Percentiles rank a stretch among this genome's conserved stretches.
Conservation (phyloP, 805 yeast species). For the Saturnispora silvae region DNA sequence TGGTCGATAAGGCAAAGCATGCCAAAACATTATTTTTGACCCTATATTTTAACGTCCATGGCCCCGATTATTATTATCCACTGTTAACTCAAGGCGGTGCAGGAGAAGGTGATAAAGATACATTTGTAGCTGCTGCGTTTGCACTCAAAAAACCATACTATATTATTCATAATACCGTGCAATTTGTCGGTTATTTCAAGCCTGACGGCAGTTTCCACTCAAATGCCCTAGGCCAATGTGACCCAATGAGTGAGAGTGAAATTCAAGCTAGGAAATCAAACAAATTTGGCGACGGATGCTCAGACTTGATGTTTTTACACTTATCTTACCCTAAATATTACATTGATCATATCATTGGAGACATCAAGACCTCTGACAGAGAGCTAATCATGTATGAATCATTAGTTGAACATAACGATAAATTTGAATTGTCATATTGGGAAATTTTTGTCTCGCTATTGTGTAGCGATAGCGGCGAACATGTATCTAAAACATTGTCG, state of each 20-base stretch:
- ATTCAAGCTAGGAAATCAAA: slow-evolving; percentile 9
- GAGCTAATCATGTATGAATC: slow-evolving; percentile 28
- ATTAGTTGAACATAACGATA: slow-evolving; percentile 17
- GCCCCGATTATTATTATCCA: slow-evolving; percentile 47
- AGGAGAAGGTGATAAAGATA: slow-evolving; percentile 52
- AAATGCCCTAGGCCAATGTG: slow-evolving; percentile 35
- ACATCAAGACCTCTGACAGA: slow-evolving; percentile 7
- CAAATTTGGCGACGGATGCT: slow-evolving; percentile 10
- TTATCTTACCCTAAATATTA: slow-evolving; percentile 46
- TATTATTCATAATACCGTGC: slow-evolving; percentile 40
- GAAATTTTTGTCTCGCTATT: slow-evolving; percentile 28
- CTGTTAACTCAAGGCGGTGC: slow-evolving; percentile 37
- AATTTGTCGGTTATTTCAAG: slow-evolving; percentile 38
- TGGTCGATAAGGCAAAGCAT: slow-evolving; percentile 47
- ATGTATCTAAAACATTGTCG: no score
- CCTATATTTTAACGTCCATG: slow-evolving; percentile 50
- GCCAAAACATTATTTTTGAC: slow-evolving; percentile 42
- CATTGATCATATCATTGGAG: slow-evolving; percentile 18
- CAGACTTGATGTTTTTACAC: slow-evolving; percentile 39
- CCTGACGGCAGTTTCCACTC: slow-evolving; percentile 27
- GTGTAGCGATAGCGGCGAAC: no score
- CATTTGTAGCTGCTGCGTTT: slow-evolving; percentile 46
- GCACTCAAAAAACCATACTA: slow-evolving; percentile 50
- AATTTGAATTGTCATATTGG: slow-evolving; percentile 32
- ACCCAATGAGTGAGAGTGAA: slow-evolving; percentile 31